Evolutionary conservation across 2,329 filamentous ascomycete species (phyloP).

Genomic region (Fusarium sp.): DNA sequence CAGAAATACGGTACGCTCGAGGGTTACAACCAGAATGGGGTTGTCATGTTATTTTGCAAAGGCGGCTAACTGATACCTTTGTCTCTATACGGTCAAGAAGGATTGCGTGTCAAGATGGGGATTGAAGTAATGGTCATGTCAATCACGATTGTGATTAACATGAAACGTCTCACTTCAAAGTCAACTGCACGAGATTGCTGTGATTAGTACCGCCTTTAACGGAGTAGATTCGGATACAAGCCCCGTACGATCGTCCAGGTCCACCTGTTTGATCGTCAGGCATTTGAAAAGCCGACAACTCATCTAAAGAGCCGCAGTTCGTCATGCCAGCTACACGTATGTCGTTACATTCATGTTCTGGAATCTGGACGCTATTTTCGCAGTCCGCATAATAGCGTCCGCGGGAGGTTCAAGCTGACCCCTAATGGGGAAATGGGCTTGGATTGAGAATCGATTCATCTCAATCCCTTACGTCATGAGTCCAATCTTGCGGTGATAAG

Average conservation of each 20-base stretch:
- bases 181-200: conserved; percentile 1
- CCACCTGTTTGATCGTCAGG: conserved; percentile 37
- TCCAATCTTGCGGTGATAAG: not conserved
- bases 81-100: not conserved
- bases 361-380: conserved; percentile 6
- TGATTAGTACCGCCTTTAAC: not conserved
- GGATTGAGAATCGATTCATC: conserved; percentile 3
- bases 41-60: not conserved
- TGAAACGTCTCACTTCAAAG: conserved; percentile 4
- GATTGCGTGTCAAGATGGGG: conserved; percentile 36
- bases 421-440: conserved; percentile 27
- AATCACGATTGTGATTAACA: conserved; percentile 11
- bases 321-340: conserved; percentile 15
- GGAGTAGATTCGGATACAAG: not conserved
- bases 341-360: conserved; percentile 6
- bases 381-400: conserved; percentile 12
- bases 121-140: conserved; percentile 1
- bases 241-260: conserved; percentile 25
- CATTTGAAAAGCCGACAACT: conserved; percentile 29
- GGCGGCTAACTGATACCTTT: not conserved
- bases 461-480: conserved; percentile 35
- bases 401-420: conserved; percentile 14
- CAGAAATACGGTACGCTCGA: not conserved
- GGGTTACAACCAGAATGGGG: conserved; percentile 20
- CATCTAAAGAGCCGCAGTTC: conserved; percentile 24